phyloP scores from a whole-genome alignment of 2,329 filamentous ascomycete genomes.

The Calonectria pauciramosa region DNA sequence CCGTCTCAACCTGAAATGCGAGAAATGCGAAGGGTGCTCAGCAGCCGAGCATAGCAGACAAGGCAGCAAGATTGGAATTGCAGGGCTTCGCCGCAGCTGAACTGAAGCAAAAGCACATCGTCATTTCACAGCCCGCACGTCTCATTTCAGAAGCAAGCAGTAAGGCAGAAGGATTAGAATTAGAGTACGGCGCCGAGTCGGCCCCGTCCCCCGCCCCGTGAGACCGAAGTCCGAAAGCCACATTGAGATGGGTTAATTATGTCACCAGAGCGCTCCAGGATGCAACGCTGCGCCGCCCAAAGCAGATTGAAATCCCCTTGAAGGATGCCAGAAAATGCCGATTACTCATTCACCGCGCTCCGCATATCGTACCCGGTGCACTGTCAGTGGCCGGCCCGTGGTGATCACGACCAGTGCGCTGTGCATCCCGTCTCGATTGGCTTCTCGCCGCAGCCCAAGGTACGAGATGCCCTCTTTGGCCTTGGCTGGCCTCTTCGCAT shows the following conservation, averaged over 20 bases:
- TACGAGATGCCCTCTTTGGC: not conserved
- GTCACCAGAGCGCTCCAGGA: not conserved
- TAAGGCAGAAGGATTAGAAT: not conserved
- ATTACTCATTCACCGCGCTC: conserved; percentile 4
- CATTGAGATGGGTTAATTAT: not conserved
- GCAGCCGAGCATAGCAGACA: not conserved
- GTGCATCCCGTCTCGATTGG: not conserved
- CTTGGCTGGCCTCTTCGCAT: not conserved
- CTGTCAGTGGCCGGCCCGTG: conserved; percentile 1
- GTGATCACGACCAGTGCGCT: not conserved
- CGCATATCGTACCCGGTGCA: not conserved
- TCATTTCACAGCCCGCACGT: conserved; percentile 3
- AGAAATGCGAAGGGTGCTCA: not conserved
- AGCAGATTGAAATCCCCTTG: not conserved
- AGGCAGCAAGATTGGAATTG: conserved; percentile 25
- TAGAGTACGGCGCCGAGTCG: conserved; percentile 4
- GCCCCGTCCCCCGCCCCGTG: conserved; percentile 4
- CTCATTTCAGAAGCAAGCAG: conserved; percentile 3
- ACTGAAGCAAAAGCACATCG: conserved; percentile 7
- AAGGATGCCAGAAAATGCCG: not conserved
- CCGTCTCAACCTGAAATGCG: conserved; percentile 12
- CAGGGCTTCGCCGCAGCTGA: conserved; percentile 3
- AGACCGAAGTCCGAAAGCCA: conserved; percentile 7
- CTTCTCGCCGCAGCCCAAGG: not conserved
- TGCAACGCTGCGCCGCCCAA: not conserved